Evolutionary conservation across 805 yeast genomes (phyloP), one percentile per base, ranked within the genome.

Genomic region (Starmerella apicola): DNA sequence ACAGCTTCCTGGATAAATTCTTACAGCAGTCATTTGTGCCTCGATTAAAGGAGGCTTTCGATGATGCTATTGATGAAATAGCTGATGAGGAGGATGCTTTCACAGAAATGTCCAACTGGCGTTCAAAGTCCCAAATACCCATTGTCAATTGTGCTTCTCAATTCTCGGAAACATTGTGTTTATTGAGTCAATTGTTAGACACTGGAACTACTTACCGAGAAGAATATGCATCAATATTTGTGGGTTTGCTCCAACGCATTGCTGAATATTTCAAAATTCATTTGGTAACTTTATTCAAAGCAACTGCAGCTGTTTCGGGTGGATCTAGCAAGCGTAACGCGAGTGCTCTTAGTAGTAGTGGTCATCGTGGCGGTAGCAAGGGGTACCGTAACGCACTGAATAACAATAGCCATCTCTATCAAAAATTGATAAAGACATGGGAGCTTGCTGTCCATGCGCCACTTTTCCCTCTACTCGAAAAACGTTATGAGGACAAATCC

Each of bases 1-100:
- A 32, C 22, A 5, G 51, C 51, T 57, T 82, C 54, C 75, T 82
- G 55, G 67, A 68, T 22, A 65, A 66, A 3, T 80, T 79, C 49
- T 76, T 86, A 83, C 66, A 64, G 32, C 59, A 62, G 8, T 68
- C 74, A 4, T 84, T 79, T 51, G 64, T 80, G 34, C 75, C 84
- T 1, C 72, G 74, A 32, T 63, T 85, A 13, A 74, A 74, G 35
- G 69, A 66, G 26, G 70, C 76, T 1, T 60, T 84, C 17, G 62
- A 67, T 24, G 52, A 58, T 26, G 66, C 74, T 12, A 79, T 80
- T 51, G 67, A 68, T 8, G 68, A 64, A 16, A 59, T 66, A 20
- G 61, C 70, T 50, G 61, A 64, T 38, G 53, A 60, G 32, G 51
- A 59, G 27, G 62, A 65, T 39, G 58, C 72, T 1, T 57, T 63